Evolutionary conservation across 2,329 filamentous ascomycete species (phyloP).

Genomic region (Monosporascus sp.): DNA sequence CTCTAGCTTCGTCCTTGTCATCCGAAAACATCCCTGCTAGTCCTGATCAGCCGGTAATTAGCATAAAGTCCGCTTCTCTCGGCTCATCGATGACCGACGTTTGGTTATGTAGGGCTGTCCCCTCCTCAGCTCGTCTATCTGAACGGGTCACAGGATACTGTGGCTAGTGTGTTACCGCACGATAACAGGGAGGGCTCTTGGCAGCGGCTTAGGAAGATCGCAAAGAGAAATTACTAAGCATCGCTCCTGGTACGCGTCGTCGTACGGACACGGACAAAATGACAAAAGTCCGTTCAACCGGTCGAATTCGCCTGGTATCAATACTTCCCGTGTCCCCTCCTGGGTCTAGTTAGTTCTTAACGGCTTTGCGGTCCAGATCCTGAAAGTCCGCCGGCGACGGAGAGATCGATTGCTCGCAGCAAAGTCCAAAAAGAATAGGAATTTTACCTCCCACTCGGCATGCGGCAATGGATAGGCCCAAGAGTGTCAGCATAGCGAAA

Average conservation of each 20-base stretch:
- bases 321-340: slow-evolving; percentile 3
- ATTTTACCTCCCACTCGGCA: background rate
- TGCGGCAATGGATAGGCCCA: slow-evolving; percentile 17
- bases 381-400: slow-evolving; percentile 18
- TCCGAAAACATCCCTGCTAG: background rate
- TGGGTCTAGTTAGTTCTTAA: background rate
- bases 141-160: background rate
- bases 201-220: background rate
- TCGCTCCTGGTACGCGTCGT: background rate
- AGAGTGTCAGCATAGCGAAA: slow-evolving; percentile 25
- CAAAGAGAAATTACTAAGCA: background rate
- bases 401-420: slow-evolving; percentile 1
- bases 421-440: background rate
- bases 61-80: background rate
- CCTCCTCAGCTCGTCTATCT: background rate
- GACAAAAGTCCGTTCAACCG: slow-evolving; percentile 9
- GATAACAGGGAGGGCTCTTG: background rate
- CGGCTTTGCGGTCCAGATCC: slow-evolving; percentile 10
- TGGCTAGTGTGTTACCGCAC: background rate
- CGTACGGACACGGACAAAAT: slow-evolving; percentile 12
- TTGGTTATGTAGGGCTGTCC: no score
- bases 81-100: no score
- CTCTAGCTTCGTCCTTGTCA: background rate
- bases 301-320: background rate
- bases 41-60: background rate